phyloP scores from a whole-genome alignment of 2,329 filamentous ascomycete genomes.

The Grosmannia serpens region DNA sequence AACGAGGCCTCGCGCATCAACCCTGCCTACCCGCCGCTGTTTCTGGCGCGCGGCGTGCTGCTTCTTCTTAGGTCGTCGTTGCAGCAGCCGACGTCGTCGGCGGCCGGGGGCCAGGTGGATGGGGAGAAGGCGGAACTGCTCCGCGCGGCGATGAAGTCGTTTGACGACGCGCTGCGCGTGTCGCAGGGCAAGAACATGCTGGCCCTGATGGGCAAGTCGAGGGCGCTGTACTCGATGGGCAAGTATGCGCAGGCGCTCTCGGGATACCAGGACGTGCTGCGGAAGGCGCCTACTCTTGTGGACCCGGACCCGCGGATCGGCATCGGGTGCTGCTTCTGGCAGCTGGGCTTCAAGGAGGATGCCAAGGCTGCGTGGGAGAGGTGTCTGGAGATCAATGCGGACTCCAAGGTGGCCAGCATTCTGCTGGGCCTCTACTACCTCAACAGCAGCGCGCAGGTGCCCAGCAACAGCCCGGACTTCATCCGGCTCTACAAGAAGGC shows the following conservation, averaged over 20 bases:
- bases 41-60: constrained; percentile 81
- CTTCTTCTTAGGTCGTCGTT: constrained; percentile 80
- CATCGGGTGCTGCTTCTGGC: constrained; percentile 95
- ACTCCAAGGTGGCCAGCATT: constrained; percentile 84
- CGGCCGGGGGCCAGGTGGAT: constrained; percentile 41
- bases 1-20: constrained; percentile 95
- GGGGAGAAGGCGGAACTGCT: constrained; percentile 68
- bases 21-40: constrained; percentile 81
- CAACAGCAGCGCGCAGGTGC: constrained; percentile 70
- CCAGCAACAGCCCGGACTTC: constrained; percentile 77
- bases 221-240: constrained; percentile 74
- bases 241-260: constrained; percentile 76
- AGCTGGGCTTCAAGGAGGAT: constrained; percentile 86
- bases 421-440: constrained; percentile 85
- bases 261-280: constrained; percentile 75
- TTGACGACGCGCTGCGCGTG: constrained; percentile 82
- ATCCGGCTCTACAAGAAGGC: constrained; percentile 78
- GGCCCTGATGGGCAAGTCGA: constrained; percentile 80
- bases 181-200: constrained; percentile 84
- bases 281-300: constrained; percentile 73
- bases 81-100: constrained; percentile 59
- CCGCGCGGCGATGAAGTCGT: constrained; percentile 79
- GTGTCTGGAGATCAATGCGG: constrained; percentile 64
- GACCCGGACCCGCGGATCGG: constrained; percentile 95
- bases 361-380: constrained; percentile 86